phyloP scores from a whole-genome alignment of 1,139 yeast genomes.

The Lodderomyces metapsilosis region DNA sequence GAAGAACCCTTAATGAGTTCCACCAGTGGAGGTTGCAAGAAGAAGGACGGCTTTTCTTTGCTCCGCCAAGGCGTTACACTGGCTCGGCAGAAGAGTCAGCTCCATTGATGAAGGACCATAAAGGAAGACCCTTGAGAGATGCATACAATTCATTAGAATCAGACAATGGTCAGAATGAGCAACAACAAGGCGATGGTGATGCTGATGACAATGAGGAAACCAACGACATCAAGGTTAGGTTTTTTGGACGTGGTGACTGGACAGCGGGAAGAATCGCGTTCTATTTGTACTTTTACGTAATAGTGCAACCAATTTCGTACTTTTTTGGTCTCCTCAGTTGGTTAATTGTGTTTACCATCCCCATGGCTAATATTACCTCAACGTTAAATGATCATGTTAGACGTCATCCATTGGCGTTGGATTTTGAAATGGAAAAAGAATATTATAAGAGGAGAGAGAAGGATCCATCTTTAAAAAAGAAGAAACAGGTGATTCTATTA shows the following conservation, averaged over 20 bases:
- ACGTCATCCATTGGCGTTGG: constrained; percentile 85
- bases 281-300: constrained; percentile 66
- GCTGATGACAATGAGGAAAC: constrained; percentile 27
- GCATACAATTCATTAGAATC: constrained; percentile 35
- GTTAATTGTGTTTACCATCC: constrained; percentile 86
- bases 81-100: constrained; percentile 26
- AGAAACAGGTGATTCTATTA: constrained; percentile 48
- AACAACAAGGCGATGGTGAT: constrained; percentile 6
- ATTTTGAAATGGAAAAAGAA: constrained; percentile 60
- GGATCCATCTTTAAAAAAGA: constrained; percentile 20
- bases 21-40: constrained; percentile 86
- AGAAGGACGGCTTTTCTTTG: constrained; percentile 68
- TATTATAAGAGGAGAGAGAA: constrained; percentile 35
- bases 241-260: constrained; percentile 95
- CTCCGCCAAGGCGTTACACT: constrained; percentile 56
- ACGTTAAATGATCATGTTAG: constrained; percentile 71
- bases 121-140: constrained; percentile 43
- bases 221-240: constrained; percentile 51
- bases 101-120: constrained; percentile 44
- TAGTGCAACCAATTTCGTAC: constrained; percentile 67
- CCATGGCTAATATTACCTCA: constrained; percentile 76
- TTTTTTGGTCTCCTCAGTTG: constrained; percentile 64
- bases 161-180: constrained; percentile 9
- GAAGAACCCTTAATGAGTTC: constrained; percentile 80
- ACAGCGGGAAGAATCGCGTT: constrained; percentile 77